These are phyloP conservation scores for Grosmannia huntii DNA, from an alignment of 2,329 filamentous ascomycete genomes.

Conservation along the genomic window DNA sequence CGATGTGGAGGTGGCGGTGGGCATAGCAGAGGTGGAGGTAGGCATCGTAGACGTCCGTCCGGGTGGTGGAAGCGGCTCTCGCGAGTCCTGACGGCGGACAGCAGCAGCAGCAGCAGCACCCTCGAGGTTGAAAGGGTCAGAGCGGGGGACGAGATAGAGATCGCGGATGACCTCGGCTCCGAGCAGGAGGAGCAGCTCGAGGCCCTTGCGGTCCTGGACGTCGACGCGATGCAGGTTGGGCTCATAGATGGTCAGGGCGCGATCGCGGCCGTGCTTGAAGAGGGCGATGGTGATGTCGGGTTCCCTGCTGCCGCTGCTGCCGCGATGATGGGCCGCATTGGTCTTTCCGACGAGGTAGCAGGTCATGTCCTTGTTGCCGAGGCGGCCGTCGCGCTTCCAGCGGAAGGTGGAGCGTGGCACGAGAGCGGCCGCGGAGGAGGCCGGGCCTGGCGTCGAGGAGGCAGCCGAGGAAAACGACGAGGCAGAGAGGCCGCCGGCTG, in stretches of 20 bases:
- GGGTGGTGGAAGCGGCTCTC: not conserved
- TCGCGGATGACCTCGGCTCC: slow-evolving; percentile 53
- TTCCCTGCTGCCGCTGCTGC: slow-evolving; percentile 56
- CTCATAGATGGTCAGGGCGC: slow-evolving; percentile 71
- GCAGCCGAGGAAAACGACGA: not conserved
- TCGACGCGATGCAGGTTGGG: slow-evolving; percentile 84
- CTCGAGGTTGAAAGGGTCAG: slow-evolving; percentile 67
- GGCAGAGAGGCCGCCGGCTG: slow-evolving; percentile 27
- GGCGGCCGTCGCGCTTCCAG: slow-evolving; percentile 79
- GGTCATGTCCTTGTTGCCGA: slow-evolving; percentile 69
- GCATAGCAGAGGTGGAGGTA: not conserved
- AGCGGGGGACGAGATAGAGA: slow-evolving; percentile 49
- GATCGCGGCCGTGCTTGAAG: slow-evolving; percentile 57
- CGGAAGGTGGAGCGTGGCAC: slow-evolving; percentile 71
- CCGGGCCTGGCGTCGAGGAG: slow-evolving; percentile 32
- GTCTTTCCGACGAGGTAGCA: slow-evolving; percentile 76
- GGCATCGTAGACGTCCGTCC: too few relatives aligned
- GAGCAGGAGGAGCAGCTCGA: slow-evolving; percentile 68
- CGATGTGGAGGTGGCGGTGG: slow-evolving; percentile 25
- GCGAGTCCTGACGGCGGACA: slow-evolving; percentile 23
- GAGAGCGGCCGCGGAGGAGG: slow-evolving; percentile 18
- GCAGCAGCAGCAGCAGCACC: slow-evolving; percentile 23
- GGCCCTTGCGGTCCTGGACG: slow-evolving; percentile 83
- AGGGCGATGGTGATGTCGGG: slow-evolving; percentile 92
- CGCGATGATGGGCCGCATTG: slow-evolving; percentile 27